Evolutionary conservation across 495 filamentous ascomycete species (phyloP), one percentile per base, ranked within the genome.

Genomic region (Aspergillus panamensis): DNA sequence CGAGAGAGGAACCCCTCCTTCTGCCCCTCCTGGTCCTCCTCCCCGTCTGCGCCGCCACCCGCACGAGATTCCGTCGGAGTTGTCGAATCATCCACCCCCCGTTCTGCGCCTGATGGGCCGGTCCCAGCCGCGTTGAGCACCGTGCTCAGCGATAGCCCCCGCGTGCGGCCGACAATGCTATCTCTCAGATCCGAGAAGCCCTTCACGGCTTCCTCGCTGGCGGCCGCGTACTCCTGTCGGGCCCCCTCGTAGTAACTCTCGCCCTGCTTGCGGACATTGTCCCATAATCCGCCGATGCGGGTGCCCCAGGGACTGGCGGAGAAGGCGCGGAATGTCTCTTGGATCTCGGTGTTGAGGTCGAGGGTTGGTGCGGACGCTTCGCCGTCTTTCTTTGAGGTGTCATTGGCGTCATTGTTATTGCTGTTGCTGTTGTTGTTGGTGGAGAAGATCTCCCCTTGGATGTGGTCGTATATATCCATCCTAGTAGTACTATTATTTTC

Each of bases 391-490:
- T 75, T 77, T 44, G 73, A 66, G 29, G 71, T 67, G 53, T 39
- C 35, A 8, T 12, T n/a, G 35, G 77, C 70, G 47, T 87, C 80
- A 40, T 88, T 83, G 20, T 39, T n/a, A 8, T 77, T 70, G 47
- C 87, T 81, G 42, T 88, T 83, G 20, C 25, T 25, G 25, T 39
- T n/a, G 35, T 77, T 70, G 45, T 87, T 81, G 42, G 89, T 83
- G 20, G 81, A 78, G 60, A 90, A 77, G 53, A 82, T 80, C 68
- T 92, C 87, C 76, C 96, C 91, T 67, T 91, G 87, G 64, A 98
- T 95, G 71, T 96, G 92, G 67, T 98, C 94, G 81, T 97, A 98
- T 64, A 96, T 73, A 81, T 98, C 94, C 94, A 98, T 98, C 5
- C 35, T 45, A 7, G 42, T 20, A n/a, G n/a, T n/a, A n/a, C n/a